Evolutionary conservation across 2,329 filamentous ascomycete genomes (phyloP).

Genomic region (Fusarium abutilonis): DNA sequence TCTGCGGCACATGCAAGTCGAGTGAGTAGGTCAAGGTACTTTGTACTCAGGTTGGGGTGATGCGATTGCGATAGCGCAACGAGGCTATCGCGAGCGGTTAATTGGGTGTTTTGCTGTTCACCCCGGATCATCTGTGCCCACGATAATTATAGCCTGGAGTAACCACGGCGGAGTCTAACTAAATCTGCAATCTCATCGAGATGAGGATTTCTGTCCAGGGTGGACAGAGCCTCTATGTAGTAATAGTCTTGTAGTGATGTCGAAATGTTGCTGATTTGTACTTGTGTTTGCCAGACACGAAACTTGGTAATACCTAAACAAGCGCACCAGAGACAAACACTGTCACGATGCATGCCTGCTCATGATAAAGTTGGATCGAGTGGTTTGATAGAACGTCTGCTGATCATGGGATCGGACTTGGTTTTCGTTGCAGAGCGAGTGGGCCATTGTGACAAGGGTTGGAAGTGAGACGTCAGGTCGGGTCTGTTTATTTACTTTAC

Average conservation of each 20-base stretch:
- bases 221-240: not conserved
- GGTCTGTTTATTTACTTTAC: constrained; percentile 26
- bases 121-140: constrained; percentile 27
- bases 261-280: constrained; percentile 27
- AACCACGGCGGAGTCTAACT: constrained; percentile 13
- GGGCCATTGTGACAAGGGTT: constrained; percentile 9
- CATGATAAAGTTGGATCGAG: constrained; percentile 15
- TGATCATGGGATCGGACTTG: constrained; percentile 36
- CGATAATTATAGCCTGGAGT: constrained; percentile 21
- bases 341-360: constrained; percentile 18
- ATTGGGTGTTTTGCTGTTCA: constrained; percentile 18
- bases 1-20: constrained; percentile 13
- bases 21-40: not conserved
- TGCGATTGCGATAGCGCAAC: constrained; percentile 24
- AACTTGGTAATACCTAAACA: not conserved
- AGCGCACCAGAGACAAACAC: constrained; percentile 14
- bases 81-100: constrained; percentile 25
- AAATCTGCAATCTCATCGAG: constrained; percentile 34
- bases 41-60: not conserved
- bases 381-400: constrained; percentile 23
- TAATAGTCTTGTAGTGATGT: not conserved
- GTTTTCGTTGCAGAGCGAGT: constrained; percentile 20
- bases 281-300: constrained; percentile 26
- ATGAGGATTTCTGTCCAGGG: constrained; percentile 19
- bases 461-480: constrained; percentile 23